Conservation (phyloP, 176 grass and related monocot genomes). For the Carex scoparia region DNA sequence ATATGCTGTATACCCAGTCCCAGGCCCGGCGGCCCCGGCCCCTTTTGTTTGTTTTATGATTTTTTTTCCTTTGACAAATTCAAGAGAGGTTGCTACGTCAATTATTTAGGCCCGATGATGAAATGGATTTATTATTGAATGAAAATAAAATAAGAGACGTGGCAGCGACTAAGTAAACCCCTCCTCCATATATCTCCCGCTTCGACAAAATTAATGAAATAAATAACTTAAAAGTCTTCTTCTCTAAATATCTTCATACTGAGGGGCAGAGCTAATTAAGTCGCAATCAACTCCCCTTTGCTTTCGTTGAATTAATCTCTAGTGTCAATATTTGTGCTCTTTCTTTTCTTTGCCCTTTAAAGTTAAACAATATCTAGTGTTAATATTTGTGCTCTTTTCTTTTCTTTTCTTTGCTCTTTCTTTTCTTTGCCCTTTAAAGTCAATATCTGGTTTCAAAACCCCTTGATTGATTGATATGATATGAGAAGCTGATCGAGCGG, state of each 20-base stretch:
- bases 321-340: not conserved
- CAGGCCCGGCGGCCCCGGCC: too few relatives aligned
- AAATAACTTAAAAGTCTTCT: not conserved
- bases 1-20: not conserved
- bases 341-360: not conserved
- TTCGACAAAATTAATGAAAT: not conserved
- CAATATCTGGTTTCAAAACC: not conserved
- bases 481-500: not conserved
- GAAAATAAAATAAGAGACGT: not conserved
- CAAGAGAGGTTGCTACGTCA: not conserved
- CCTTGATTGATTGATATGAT: not conserved
- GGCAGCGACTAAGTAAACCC: constrained; percentile 8
- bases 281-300: not conserved
- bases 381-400: not conserved
- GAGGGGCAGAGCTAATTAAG: not conserved
- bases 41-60: not conserved
- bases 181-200: not conserved
- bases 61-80: too few relatives aligned
- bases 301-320: not conserved
- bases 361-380: not conserved
- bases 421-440: not conserved
- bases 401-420: too few relatives aligned
- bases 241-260: not conserved
- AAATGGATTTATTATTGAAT: not conserved
- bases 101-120: not conserved